These are phyloP conservation scores for Asterophora parasitica DNA, from an alignment of 768 basidiomycete genomes.

Conservation along the genomic window DNA sequence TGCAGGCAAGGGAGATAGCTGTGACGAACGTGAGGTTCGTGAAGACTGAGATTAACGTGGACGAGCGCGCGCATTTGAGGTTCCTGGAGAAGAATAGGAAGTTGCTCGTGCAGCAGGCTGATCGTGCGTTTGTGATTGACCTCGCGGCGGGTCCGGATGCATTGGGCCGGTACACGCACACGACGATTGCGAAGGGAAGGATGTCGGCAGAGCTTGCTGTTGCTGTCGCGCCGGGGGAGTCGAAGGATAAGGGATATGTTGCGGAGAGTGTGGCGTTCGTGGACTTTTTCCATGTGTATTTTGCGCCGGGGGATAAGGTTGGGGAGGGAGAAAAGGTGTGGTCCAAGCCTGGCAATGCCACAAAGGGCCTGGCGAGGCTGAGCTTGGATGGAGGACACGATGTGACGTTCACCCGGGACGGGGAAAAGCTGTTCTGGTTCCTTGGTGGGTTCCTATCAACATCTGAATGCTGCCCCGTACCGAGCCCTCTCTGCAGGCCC, in stretches of 20 bases:
- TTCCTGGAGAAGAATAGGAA: slow-evolving; percentile 52
- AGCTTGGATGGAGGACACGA: slow-evolving; percentile 76
- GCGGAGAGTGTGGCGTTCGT: slow-evolving; percentile 54
- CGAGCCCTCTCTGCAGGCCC: slow-evolving; percentile 37
- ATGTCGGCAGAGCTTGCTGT: slow-evolving; percentile 56
- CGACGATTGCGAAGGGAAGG: slow-evolving; percentile 47
- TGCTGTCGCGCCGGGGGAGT: slow-evolving; percentile 32
- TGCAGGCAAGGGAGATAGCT: slow-evolving; percentile 30
- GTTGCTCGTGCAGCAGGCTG: slow-evolving; percentile 56
- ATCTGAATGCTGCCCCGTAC: no score
- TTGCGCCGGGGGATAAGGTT: slow-evolving; percentile 38
- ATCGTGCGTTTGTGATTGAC: slow-evolving; percentile 46
- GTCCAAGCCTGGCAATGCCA: slow-evolving; percentile 68
- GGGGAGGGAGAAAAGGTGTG: slow-evolving; percentile 46
- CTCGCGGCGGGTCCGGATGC: slow-evolving; percentile 41
- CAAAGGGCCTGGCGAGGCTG: slow-evolving; percentile 52
- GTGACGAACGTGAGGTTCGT: slow-evolving; percentile 43
- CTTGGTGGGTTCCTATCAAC: slow-evolving; percentile 41
- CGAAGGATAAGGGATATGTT: slow-evolving; percentile 14
- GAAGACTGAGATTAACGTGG: slow-evolving; percentile 43
- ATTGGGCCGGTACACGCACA: slow-evolving; percentile 42
- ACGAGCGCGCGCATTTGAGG: slow-evolving; percentile 42
- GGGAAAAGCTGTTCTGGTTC: slow-evolving; percentile 67
- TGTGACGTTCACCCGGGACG: slow-evolving; percentile 58
- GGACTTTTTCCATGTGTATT: slow-evolving; percentile 65